These are phyloP conservation scores for Cryphonectria naterciae DNA, from an alignment of 2,329 filamentous ascomycete species.

Conservation along the genomic window DNA sequence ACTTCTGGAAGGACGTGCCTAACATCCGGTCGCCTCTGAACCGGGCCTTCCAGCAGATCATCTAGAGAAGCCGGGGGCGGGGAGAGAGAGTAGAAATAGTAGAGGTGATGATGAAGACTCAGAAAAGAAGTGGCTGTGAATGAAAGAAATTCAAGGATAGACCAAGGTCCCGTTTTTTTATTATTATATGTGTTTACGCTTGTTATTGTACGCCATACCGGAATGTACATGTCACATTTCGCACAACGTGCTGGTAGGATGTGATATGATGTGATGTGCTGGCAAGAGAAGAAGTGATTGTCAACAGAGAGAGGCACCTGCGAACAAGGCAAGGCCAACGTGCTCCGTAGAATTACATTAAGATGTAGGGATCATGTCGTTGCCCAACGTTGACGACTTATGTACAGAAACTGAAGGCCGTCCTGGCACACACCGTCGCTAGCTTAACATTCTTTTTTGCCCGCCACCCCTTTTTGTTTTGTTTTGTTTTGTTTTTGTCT, in stretches of 20 bases:
- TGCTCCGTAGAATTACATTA: neutral
- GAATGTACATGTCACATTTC: constrained; percentile 6
- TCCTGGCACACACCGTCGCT: neutral
- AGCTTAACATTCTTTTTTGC: no score
- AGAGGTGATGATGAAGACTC: constrained; percentile 18
- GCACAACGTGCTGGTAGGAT: neutral
- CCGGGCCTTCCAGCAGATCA: constrained; percentile 95
- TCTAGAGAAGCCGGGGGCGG: constrained; percentile 58
- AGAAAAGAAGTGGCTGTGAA: neutral
- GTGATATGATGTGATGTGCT: neutral
- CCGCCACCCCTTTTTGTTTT: neutral
- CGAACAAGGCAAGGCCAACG: neutral
- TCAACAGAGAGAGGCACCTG: neutral
- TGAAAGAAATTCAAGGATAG: constrained; percentile 19
- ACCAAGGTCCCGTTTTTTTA: neutral
- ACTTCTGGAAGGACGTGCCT: constrained; percentile 95
- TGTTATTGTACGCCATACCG: constrained; percentile 18
- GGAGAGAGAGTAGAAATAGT: neutral
- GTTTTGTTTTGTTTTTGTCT: neutral
- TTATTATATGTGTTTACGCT: neutral
- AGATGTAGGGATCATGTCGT: neutral
- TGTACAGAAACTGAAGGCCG: neutral
- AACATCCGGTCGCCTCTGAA: constrained; percentile 95
- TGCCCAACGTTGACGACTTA: neutral
- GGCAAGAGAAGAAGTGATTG: neutral